Evolutionary conservation across 805 yeast genomes (phyloP).

Genomic region (Nakazawaea populi): DNA sequence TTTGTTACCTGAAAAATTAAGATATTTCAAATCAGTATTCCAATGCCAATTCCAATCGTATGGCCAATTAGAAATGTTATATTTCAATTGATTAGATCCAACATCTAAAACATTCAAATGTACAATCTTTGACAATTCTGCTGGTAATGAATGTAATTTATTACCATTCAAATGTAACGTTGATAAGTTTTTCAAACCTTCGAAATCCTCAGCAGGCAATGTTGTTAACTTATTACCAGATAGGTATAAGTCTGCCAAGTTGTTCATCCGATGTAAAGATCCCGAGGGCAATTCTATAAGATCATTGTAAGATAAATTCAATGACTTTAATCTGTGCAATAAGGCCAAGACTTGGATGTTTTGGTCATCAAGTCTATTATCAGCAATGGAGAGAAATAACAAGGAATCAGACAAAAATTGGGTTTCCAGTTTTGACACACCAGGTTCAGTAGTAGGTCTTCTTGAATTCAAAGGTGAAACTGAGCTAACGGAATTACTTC

Average conservation of each 20-base stretch:
- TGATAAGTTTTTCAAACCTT: slow-evolving; percentile 47
- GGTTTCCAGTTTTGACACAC: neutral
- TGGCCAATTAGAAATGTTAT: slow-evolving; percentile 89
- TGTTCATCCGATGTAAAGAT: slow-evolving; percentile 49
- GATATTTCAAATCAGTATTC: slow-evolving; percentile 66
- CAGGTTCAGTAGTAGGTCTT: slow-evolving; percentile 9
- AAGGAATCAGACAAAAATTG: slow-evolving; percentile 25
- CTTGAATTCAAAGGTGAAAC: slow-evolving; percentile 15
- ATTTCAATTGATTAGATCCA: slow-evolving; percentile 84
- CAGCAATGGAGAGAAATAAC: slow-evolving; percentile 60
- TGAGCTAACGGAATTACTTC: slow-evolving; percentile 5
- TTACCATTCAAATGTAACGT: slow-evolving; percentile 75
- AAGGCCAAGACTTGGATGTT: slow-evolving; percentile 62
- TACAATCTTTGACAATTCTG: slow-evolving; percentile 70
- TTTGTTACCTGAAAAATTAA: slow-evolving; percentile 90
- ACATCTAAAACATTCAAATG: slow-evolving; percentile 74
- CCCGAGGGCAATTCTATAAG: slow-evolving; percentile 77
- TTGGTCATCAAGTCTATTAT: slow-evolving; percentile 77
- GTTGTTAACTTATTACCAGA: slow-evolving; percentile 80
- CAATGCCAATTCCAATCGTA: slow-evolving; percentile 98
- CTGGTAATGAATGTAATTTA: slow-evolving; percentile 79
- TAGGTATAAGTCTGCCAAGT: slow-evolving; percentile 59
- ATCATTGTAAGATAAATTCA: slow-evolving; percentile 83
- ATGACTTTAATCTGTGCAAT: slow-evolving; percentile 47
- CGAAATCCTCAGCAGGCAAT: slow-evolving; percentile 84